A percentile compares a stretch with the other conserved stretches of the same genome.
Evolutionary conservation across 805 yeast genomes (phyloP).

Genomic region (Debaryomyces maramus): DNA sequence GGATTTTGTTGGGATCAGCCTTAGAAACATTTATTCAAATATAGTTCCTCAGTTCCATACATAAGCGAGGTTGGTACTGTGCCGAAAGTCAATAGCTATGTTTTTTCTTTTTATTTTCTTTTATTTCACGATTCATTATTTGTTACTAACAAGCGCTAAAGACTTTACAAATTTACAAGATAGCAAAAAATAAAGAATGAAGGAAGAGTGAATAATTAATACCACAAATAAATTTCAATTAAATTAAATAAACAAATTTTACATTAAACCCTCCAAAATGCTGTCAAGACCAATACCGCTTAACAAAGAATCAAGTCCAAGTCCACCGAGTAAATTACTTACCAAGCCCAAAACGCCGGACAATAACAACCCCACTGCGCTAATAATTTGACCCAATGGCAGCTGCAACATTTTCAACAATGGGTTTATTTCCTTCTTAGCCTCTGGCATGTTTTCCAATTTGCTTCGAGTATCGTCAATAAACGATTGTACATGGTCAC

Average conservation of each 20-base stretch:
- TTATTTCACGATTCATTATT: background rate
- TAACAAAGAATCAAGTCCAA: background rate
- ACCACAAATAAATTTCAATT: background rate
- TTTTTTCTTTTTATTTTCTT: background rate
- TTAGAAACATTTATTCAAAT: too few species aligned
- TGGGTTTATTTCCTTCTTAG: conserved; percentile 1
- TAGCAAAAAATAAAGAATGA: background rate
- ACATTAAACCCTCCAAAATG: background rate
- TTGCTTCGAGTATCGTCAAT: conserved; percentile 3
- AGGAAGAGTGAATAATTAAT: background rate
- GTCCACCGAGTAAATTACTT: background rate
- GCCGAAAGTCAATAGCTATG: background rate
- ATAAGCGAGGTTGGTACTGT: background rate
- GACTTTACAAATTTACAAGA: background rate
- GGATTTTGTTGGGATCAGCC: too few species aligned
- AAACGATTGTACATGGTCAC: conserved; percentile 1
- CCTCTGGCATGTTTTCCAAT: conserved; percentile 4
- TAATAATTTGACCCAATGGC: conserved; percentile 2
- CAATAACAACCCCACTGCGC: conserved; percentile 3
- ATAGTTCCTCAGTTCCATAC: too few species aligned
- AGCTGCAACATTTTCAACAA: conserved; percentile 2
- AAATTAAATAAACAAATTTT: background rate
- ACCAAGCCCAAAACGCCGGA: conserved; percentile 4
- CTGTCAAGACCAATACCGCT: background rate
- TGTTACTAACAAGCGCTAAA: background rate